Conservation (phyloP, 2,329 filamentous ascomycete species). For the Claviceps digitariae region DNA sequence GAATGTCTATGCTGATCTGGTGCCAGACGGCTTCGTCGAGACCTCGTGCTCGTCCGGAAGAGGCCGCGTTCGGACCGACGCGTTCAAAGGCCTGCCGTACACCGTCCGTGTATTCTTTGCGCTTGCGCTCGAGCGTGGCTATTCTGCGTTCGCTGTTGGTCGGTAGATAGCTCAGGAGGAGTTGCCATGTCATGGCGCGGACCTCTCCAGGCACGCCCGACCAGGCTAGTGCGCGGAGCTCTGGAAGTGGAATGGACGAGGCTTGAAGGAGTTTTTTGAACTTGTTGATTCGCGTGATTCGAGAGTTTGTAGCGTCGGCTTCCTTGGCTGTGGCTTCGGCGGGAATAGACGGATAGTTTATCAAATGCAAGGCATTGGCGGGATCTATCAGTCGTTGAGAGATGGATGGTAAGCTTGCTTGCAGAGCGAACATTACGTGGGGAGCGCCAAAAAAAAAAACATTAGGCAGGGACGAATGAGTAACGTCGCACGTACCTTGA, state of each 20-base stretch:
- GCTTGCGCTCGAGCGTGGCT: conserved; percentile 78
- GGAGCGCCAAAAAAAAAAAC: background rate
- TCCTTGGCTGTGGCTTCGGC: conserved; percentile 68
- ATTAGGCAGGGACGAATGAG: background rate
- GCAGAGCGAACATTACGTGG: background rate
- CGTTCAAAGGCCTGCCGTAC: conserved; percentile 61
- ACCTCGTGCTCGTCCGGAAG: conserved; percentile 42
- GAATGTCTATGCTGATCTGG: conserved; percentile 97
- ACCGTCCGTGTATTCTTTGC: conserved; percentile 92
- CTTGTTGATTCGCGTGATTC: conserved; percentile 92
- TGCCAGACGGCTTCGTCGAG: conserved; percentile 98
- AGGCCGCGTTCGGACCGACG: conserved; percentile 32
- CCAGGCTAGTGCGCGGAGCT: conserved; percentile 80
- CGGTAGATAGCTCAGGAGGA: conserved; percentile 86
- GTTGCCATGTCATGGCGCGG: conserved; percentile 97
- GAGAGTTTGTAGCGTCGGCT: conserved; percentile 69
- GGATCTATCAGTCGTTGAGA: conserved; percentile 40
- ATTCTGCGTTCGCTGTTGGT: conserved; percentile 93
- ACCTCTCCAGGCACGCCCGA: conserved; percentile 90
- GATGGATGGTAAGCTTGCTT: background rate
- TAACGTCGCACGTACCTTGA: conserved; percentile 34
- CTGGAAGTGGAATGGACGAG: conserved; percentile 72
- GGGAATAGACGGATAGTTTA: conserved; percentile 68
- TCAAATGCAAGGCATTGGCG: conserved; percentile 87
- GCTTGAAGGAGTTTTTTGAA: conserved; percentile 94